Evolutionary conservation across 306 rosid genomes (phyloP).

Genomic region (Cucurbita moschata): DNA sequence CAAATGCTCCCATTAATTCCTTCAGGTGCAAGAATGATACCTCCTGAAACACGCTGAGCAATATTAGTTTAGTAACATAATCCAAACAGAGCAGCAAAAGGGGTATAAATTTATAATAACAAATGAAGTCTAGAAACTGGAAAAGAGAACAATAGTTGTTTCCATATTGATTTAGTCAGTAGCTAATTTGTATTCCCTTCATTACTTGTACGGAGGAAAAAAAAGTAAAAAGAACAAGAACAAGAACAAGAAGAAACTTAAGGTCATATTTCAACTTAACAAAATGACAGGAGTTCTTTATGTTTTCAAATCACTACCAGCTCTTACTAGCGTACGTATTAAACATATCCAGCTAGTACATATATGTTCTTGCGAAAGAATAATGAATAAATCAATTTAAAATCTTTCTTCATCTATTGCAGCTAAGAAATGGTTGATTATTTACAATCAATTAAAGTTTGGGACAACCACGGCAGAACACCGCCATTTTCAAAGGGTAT

Average conservation of each 20-base stretch:
- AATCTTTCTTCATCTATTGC: not conserved
- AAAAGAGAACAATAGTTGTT: not conserved
- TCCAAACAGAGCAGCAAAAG: not conserved
- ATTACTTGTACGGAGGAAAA: not conserved
- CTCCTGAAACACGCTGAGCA: conserved; percentile 90
- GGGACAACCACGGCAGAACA: not conserved
- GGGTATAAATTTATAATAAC: not conserved
- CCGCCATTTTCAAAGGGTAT: not conserved
- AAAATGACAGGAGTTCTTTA: not conserved
- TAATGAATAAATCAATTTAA: not conserved
- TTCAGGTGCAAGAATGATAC: conserved; percentile 82
- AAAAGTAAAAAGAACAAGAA: no score
- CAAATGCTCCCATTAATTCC: conserved; percentile 95
- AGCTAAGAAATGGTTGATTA: not conserved
- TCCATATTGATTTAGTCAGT: not conserved
- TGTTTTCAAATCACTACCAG: not conserved
- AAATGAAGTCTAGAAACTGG: not conserved
- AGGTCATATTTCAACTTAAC: not conserved
- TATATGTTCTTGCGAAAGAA: not conserved
- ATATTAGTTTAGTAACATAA: conserved; percentile 49
- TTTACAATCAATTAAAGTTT: not conserved
- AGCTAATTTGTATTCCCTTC: not conserved
- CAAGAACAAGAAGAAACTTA: not conserved
- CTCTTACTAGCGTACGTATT: not conserved
- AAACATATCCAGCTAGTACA: not conserved